These are phyloP conservation scores for Acacia melanoxylon DNA, from an alignment of 306 rosid species.

Conservation along the genomic window DNA sequence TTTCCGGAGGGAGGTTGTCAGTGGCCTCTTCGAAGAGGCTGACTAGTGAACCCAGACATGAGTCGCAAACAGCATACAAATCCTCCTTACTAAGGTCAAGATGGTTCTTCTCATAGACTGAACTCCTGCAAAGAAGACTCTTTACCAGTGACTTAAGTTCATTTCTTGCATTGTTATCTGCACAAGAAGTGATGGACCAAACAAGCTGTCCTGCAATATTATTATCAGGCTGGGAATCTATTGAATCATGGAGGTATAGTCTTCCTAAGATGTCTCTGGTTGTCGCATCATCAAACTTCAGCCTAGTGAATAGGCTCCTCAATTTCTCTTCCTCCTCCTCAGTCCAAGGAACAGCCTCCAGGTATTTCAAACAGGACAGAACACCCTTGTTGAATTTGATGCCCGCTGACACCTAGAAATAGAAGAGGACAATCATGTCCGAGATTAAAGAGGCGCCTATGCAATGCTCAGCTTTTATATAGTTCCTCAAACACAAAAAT, in stretches of 20 bases:
- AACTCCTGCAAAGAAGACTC: constrained; percentile 13
- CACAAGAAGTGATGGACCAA: constrained; percentile 16
- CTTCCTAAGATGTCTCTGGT: constrained; percentile 12
- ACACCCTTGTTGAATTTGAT: constrained; percentile 6
- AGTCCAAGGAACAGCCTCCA: constrained; percentile 24
- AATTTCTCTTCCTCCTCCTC: constrained; percentile 19
- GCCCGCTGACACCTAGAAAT: background rate
- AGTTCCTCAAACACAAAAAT: background rate
- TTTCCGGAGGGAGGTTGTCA: background rate
- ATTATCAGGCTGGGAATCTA: background rate
- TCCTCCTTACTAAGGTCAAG: constrained; percentile 7
- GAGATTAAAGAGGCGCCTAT: background rate
- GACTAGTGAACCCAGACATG: constrained; percentile 15
- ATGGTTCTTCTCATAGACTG: constrained; percentile 3
- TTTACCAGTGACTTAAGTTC: constrained; percentile 17
- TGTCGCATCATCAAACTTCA: constrained; percentile 4
- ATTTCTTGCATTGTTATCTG: constrained; percentile 8
- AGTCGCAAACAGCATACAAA: constrained; percentile 3
- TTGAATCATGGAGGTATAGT: background rate
- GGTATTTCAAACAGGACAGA: constrained; percentile 16
- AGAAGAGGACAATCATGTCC: background rate
- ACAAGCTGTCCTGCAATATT: background rate
- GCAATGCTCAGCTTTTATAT: background rate
- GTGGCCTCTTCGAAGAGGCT: constrained; percentile 13
- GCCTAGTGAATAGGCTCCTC: constrained; percentile 7